Percentiles rank a stretch among this genome's conserved stretches.
Conservation (phyloP, 495 filamentous ascomycete genomes). For the Penicillium bialowiezense region DNA sequence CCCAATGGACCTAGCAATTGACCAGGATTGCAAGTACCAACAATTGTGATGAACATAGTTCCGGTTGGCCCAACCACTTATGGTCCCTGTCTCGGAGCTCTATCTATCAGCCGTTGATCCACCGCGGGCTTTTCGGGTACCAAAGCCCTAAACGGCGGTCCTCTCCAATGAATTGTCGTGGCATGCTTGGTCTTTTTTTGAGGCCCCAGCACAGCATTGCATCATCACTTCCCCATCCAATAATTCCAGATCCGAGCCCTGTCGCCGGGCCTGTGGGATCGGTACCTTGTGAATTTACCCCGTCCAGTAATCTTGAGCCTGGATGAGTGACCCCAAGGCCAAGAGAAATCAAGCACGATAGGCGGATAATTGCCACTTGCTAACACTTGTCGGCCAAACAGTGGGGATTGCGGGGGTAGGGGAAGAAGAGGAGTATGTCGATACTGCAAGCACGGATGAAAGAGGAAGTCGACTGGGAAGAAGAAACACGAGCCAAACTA, state of each 20-base stretch:
- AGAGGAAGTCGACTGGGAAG: background rate
- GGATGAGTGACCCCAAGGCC: no score
- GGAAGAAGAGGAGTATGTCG: background rate
- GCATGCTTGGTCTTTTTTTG: background rate
- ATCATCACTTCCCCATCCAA: background rate
- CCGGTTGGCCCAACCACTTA: background rate
- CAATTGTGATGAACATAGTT: background rate
- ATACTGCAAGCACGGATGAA: background rate
- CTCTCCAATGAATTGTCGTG: background rate
- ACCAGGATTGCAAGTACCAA: no score
- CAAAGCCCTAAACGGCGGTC: conserved; percentile 4
- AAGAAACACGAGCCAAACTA: background rate
- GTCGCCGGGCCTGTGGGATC: background rate
- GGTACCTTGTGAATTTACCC: no score
- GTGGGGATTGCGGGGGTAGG: background rate
- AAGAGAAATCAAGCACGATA: background rate
- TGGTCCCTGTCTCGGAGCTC: background rate
- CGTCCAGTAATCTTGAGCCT: no score
- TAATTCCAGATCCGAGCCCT: background rate
- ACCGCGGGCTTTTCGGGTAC: conserved; percentile 1
- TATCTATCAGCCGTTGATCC: conserved; percentile 6
- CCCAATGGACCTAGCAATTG: background rate
- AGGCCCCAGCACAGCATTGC: conserved; percentile 2
- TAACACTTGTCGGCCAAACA: background rate
- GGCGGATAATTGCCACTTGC: background rate